Base-by-base conservation (phyloP, 2,329 filamentous ascomycete species). In the Penicillium glabrum region DNA sequence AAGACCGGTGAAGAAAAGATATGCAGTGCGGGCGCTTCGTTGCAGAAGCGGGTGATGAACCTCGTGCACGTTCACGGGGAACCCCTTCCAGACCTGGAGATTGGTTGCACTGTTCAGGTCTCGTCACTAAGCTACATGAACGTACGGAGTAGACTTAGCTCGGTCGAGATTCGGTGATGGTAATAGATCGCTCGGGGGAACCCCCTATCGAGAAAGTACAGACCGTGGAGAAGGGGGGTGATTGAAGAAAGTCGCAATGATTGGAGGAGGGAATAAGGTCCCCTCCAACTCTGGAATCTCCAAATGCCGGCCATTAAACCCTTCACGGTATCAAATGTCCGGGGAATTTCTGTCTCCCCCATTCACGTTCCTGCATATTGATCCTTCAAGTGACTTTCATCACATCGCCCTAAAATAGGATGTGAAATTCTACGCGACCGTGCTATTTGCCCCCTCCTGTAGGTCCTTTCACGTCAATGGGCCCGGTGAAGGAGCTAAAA, bases 1-100 rank as follows among this genome's bases (percentile, higher is more conserved):
- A 54, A 11, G 19, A 45, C 43, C 31, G 21, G 52, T 53, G 58
- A 57, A 53, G 37, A 51, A 58, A 57, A 55, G 33, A 54, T 19
- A 26, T 53, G 24, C 52, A 53, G 16, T 26, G 41, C 19, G 19
- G n/a, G 39, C n/a, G 35, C 35, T 46, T 21, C 44, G 8, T 29
- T 46, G 45, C 45, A 46, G 45, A 23, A 27, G 5, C 43, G 43
- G 45, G 44, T 46, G 43, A 46, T 46, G 26, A 27, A 46, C 7
- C 23, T 27, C 29, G 24, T 29, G 24, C 44, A 31, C 5, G 24
- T 27, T 31, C 23, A 13, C 3, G 24, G n/a, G 44, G 19, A 24
- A 3, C 19, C 23, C 44, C 26, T 21, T 46, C 10, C 16, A 13
- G 45, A 26, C 23, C 10, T 46, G 26, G 45, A 29, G 45, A 46